Percentiles rank a stretch among this genome's conserved stretches.
These are phyloP conservation scores for Punica granatum DNA, from an alignment of 345 rosid genomes.

Conservation along the genomic window DNA sequence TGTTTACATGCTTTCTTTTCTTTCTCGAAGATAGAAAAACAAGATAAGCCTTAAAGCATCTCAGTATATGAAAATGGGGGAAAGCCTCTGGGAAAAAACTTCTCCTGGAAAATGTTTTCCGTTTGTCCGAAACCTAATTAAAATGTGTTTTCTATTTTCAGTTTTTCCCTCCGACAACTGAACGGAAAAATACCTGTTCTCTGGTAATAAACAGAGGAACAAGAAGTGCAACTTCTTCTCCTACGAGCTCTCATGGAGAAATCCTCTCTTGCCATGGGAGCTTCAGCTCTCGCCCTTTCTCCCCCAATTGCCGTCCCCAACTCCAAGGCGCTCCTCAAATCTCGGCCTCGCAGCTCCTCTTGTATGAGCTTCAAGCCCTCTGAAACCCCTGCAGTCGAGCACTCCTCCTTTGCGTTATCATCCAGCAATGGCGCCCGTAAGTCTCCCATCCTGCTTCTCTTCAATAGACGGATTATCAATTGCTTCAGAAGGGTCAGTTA, in stretches of 20 bases:
- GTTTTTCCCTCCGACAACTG: background rate
- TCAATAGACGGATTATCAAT: background rate
- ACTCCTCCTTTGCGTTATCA: background rate
- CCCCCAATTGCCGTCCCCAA: background rate
- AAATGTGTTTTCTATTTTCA: background rate
- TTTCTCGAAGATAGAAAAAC: too few species aligned
- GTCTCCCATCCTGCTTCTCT: background rate
- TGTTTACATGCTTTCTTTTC: too few species aligned
- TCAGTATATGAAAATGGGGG: too few species aligned
- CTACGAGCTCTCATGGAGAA: background rate
- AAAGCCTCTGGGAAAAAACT: too few species aligned
- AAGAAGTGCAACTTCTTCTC: background rate
- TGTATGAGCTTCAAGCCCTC: background rate
- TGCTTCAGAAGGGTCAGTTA: background rate
- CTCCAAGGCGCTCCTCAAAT: background rate
- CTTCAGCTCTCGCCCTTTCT: background rate
- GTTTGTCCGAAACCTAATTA: too few species aligned
- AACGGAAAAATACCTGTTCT: background rate
- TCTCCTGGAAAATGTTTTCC: too few species aligned
- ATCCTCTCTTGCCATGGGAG: slow-evolving; percentile 5
- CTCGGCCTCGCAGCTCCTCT: background rate
- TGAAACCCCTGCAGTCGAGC: background rate
- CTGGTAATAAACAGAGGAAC: too few species aligned
- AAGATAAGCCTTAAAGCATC: too few species aligned
- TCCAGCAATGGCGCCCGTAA: background rate